Conservation (phyloP, 169 alveolate species). For the Eimeria falciformis region DNA sequence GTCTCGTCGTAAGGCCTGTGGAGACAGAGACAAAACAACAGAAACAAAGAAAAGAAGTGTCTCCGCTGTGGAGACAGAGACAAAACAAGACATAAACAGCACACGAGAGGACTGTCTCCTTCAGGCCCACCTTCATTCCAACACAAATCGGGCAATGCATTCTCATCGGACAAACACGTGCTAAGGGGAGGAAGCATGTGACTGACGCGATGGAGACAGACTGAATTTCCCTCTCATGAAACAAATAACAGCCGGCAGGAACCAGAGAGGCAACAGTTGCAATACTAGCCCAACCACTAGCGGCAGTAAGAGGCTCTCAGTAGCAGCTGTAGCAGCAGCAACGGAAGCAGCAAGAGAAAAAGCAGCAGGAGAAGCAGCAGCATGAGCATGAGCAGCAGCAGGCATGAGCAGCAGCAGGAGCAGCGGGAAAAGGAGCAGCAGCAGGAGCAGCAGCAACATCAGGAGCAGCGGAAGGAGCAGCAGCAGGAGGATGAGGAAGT, state of each 20-base stretch:
- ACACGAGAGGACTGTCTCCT: neutral
- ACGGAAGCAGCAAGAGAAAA: neutral
- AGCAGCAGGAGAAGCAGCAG: neutral
- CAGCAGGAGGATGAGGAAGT: neutral
- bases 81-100: neutral
- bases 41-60: neutral
- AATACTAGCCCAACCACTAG: no score
- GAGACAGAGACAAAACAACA: neutral
- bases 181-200: no score
- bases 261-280: no score
- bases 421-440: neutral
- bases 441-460: neutral
- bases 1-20: conserved; percentile 76
- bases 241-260: no score
- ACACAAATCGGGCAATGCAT: neutral
- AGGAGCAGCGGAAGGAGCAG: neutral
- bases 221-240: no score
- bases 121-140: neutral
- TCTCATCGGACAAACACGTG: no score
- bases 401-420: neutral
- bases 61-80: neutral
- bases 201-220: no score
- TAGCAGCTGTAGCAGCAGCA: neutral
- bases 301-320: no score
- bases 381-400: conserved; percentile 13